A percentile compares a stretch with the other conserved stretches of the same genome.
These are phyloP conservation scores for Neopestalotiopsis sp. DNA, from an alignment of 2,329 filamentous ascomycete genomes.

Conservation along the genomic window DNA sequence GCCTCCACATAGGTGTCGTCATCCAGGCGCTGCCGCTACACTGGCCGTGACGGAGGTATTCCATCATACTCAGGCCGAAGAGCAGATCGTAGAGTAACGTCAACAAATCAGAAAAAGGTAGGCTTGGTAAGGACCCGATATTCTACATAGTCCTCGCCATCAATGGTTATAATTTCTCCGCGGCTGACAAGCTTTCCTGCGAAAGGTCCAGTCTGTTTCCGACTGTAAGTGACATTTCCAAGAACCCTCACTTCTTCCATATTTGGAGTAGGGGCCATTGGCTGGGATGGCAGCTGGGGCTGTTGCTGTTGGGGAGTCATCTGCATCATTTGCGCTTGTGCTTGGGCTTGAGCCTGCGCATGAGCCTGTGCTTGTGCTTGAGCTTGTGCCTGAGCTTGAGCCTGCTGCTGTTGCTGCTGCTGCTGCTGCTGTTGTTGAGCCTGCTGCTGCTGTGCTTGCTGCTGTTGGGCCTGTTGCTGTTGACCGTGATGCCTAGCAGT, in stretches of 20 bases:
- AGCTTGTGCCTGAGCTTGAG: background rate
- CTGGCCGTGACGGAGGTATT: too few species aligned
- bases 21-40: background rate
- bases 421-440: conserved; percentile 19
- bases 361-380: background rate
- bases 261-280: conserved; percentile 41
- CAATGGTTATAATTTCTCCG: conserved; percentile 66
- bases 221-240: conserved; percentile 65
- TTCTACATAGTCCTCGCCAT: conserved; percentile 71
- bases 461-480: conserved; percentile 12
- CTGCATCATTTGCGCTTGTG: conserved; percentile 17
- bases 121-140: conserved; percentile 69
- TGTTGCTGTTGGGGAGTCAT: conserved; percentile 26
- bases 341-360: conserved; percentile 22
- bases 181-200: conserved; percentile 67
- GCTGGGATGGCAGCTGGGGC: conserved; percentile 17
- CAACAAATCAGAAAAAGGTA: conserved; percentile 55
- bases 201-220: conserved; percentile 65
- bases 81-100: too few species aligned
- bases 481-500: conserved; percentile 39
- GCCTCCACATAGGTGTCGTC: background rate
- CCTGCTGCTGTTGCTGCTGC: conserved; percentile 14
- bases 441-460: background rate
- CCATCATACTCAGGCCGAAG: too few species aligned
- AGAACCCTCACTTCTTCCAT: conserved; percentile 60